These are phyloP conservation scores for Penicillium sp. DNA, from an alignment of 2,329 filamentous ascomycete genomes.

Conservation along the genomic window DNA sequence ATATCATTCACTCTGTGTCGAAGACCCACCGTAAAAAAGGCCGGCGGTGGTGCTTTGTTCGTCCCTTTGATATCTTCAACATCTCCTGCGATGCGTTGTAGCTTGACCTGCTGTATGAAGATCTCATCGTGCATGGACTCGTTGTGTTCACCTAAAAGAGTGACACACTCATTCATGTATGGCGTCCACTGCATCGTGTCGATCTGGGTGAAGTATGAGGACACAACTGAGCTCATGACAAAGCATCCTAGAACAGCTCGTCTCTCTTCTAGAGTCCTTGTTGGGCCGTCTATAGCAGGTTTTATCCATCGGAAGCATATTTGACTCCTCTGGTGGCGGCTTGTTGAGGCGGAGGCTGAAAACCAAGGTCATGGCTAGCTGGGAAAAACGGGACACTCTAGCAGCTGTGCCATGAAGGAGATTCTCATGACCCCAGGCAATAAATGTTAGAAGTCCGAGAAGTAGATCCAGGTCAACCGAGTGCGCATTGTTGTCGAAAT, in stretches of 20 bases:
- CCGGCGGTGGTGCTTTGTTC: not conserved
- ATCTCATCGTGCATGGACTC: conserved; percentile 53
- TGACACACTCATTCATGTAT: conserved; percentile 59
- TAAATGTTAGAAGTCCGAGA: conserved; percentile 49
- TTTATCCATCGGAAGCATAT: conserved; percentile 7
- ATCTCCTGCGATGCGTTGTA: conserved; percentile 16
- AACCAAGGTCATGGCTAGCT: conserved; percentile 14
- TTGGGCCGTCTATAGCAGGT: not conserved
- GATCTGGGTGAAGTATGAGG: conserved; percentile 48
- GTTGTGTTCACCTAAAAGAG: conserved; percentile 44
- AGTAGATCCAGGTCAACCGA: conserved; percentile 49
- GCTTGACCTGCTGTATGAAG: conserved; percentile 35
- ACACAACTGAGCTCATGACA: conserved; percentile 40
- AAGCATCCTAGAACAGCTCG: conserved; percentile 53
- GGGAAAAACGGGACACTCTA: conserved; percentile 6
- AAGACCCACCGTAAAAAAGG: conserved; percentile 5
- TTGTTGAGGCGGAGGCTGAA: conserved; percentile 21
- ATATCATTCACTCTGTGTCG: conserved; percentile 5
- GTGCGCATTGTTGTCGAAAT: conserved; percentile 45
- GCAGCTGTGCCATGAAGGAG: conserved; percentile 14
- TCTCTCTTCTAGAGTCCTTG: conserved; percentile 49
- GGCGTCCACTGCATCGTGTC: conserved; percentile 58
- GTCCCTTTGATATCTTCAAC: conserved; percentile 1
- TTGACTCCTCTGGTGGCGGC: conserved; percentile 4
- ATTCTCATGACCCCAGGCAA: conserved; percentile 42